These are phyloP conservation scores for Penicillium egyptiacum DNA, from an alignment of 495 filamentous ascomycete species.

Conservation along the genomic window DNA sequence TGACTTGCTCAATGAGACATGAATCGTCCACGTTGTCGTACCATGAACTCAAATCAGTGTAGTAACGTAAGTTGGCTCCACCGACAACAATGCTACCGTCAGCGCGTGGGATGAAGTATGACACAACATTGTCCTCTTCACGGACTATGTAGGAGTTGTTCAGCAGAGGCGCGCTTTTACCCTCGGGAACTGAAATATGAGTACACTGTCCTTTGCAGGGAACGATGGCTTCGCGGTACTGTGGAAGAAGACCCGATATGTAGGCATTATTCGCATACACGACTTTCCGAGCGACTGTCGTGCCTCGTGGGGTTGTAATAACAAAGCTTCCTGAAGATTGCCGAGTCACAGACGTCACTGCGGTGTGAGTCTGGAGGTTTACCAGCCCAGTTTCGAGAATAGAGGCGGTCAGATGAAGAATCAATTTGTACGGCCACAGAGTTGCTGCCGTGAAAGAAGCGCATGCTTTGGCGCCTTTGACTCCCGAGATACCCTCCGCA, in stretches of 20 bases:
- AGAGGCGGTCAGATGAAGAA: conserved; percentile 53
- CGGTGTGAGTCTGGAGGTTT: conserved; percentile 63
- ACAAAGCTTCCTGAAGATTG: conserved; percentile 39
- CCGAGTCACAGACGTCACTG: conserved; percentile 42
- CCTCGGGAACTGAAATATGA: conserved; percentile 63
- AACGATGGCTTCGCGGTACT: conserved; percentile 60
- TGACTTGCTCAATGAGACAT: conserved; percentile 58
- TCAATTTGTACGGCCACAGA: conserved; percentile 64
- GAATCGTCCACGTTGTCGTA: conserved; percentile 50
- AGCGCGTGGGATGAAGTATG: conserved; percentile 66
- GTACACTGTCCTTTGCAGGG: conserved; percentile 57
- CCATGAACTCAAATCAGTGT: conserved; percentile 60
- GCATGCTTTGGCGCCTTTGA: conserved; percentile 36
- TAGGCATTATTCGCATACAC: conserved; percentile 76
- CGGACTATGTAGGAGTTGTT: conserved; percentile 38
- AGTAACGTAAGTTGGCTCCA: conserved; percentile 45
- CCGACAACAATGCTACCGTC: conserved; percentile 75
- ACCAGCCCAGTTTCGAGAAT: conserved; percentile 50
- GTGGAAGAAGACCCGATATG: conserved; percentile 55
- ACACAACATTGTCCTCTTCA: conserved; percentile 27
- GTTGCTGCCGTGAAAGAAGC: conserved; percentile 54
- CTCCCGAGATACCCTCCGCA: conserved; percentile 33
- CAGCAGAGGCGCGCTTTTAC: conserved; percentile 45
- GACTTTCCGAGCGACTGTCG: conserved; percentile 53
- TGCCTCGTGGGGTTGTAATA: conserved; percentile 55